Base-by-base conservation (phyloP, 78 protist species). In the Dictyostelium firmibasis region DNA sequence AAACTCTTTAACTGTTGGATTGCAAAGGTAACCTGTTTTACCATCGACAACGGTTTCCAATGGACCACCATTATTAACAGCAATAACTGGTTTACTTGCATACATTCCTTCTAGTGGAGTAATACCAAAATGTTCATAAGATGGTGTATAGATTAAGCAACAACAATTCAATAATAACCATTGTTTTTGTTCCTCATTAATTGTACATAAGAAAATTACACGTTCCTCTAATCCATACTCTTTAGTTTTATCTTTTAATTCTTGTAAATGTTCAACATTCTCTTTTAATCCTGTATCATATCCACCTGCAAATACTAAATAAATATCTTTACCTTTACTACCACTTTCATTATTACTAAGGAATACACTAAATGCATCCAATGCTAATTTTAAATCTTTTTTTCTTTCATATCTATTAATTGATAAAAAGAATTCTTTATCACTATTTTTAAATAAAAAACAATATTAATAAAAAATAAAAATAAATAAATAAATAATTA, bases 61-160 rank as follows among this genome's bases (percentile, higher is more conserved):
- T 25, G 99, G 99, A 25, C 99, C 99, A 31, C 99, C 99, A 31
- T 81, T 81, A 47, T 95, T 91, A 13, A 94, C 97, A 16, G 99
- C 99, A 6, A 98, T 38, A 2, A 98, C 98, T 64, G 98, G 98
- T 2, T 69, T 38, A 4, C 95, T 64, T 36, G 74, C 47, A 33
- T 81, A 93, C 95, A 82, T 72, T 13, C 97, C 98, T 91, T 99
- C 99, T 18, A 99, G 64, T 10, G 99, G 99, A 5, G 98, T 98
- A 72, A 99, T 99, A 36, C 99, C 99, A 86, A 99, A 99, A 87
- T 99, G 99, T 85, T 99, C 99, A 47, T 31, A 47, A 8, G 92
- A 27, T 1, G 99, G 99, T 20, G 99, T 99, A 95, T 99, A 99
- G 35, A 99, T 84, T 31, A 99, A 86, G 53, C 97, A 88, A 31